Conservation (phyloP, 805 yeast genomes). For the Candida parachauliodes region DNA sequence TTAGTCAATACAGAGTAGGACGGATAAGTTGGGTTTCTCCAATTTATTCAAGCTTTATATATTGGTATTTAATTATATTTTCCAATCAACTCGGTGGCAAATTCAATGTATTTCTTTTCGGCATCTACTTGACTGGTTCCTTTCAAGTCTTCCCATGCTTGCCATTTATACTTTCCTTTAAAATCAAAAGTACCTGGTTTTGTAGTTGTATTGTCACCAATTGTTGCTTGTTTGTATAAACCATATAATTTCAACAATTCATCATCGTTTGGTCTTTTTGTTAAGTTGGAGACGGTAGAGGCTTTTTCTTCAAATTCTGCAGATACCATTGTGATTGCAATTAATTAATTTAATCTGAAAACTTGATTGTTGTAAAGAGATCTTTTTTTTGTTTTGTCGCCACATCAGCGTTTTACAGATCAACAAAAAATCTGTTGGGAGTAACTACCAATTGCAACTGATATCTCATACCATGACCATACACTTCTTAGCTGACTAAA, state of each 20-base stretch:
- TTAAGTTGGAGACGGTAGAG: slow-evolving; percentile 64
- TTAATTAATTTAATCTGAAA: background rate
- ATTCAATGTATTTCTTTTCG: slow-evolving; percentile 70
- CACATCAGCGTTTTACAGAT: background rate
- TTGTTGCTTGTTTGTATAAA: slow-evolving; percentile 93
- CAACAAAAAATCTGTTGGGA: background rate
- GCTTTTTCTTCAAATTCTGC: slow-evolving; percentile 30
- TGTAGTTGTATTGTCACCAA: slow-evolving; percentile 84
- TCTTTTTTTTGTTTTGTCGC: background rate
- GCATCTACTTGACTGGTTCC: slow-evolving; percentile 90
- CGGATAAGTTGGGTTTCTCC: too few relatives aligned
- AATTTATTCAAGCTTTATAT: too few relatives aligned
- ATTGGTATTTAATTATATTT: slow-evolving; percentile 21
- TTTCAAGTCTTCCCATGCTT: slow-evolving; percentile 85
- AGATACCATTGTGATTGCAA: slow-evolving; percentile 21
- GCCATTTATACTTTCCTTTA: slow-evolving; percentile 97
- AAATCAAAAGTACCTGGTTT: slow-evolving; percentile 92
- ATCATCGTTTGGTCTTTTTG: slow-evolving; percentile 78
- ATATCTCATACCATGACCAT: too few relatives aligned
- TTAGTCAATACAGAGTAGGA: too few relatives aligned
- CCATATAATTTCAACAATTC: slow-evolving; percentile 87
- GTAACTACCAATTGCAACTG: too few relatives aligned
- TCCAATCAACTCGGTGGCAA: slow-evolving; percentile 61
- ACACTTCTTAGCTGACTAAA: too few relatives aligned
- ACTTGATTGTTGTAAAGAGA: background rate